Evolutionary conservation across 2,329 filamentous ascomycete species (phyloP).

Genomic region (Nigrospora osmanthi): DNA sequence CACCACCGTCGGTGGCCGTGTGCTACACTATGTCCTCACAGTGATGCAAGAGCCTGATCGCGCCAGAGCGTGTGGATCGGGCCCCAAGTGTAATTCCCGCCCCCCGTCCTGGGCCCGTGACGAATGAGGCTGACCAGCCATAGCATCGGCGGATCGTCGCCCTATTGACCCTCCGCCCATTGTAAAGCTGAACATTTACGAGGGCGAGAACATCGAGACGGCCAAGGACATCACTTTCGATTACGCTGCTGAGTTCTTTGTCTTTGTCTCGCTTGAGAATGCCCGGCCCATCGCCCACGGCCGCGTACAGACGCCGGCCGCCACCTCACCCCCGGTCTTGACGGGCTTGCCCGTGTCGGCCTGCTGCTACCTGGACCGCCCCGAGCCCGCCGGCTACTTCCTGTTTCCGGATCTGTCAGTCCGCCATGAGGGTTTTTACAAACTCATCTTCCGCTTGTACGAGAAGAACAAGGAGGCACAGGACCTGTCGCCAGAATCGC

Average conservation of each 20-base stretch:
- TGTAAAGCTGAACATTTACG: slow-evolving; percentile 80
- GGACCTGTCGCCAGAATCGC: slow-evolving; percentile 57
- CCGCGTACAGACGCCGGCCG: slow-evolving; percentile 59
- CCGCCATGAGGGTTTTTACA: slow-evolving; percentile 87
- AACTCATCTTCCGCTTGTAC: slow-evolving; percentile 86
- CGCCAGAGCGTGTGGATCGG: slow-evolving; percentile 89
- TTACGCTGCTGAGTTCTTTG: slow-evolving; percentile 96
- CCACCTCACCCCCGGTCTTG: slow-evolving; percentile 71
- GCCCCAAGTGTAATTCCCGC: slow-evolving; percentile 73
- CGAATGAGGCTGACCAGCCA: slow-evolving; percentile 3
- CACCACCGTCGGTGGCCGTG: slow-evolving; percentile 50
- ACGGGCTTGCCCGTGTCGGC: slow-evolving; percentile 93
- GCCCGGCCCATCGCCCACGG: slow-evolving; percentile 77
- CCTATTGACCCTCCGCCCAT: slow-evolving; percentile 93
- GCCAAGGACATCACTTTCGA: slow-evolving; percentile 73
- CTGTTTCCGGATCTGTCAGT: slow-evolving; percentile 96
- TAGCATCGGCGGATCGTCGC: slow-evolving; percentile 78
- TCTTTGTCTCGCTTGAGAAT: slow-evolving; percentile 85
- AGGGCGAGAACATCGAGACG: slow-evolving; percentile 55
- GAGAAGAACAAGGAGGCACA: slow-evolving; percentile 84
- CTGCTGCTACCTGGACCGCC: slow-evolving; percentile 91
- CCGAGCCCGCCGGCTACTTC: slow-evolving; percentile 77
- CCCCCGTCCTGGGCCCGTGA: slow-evolving; percentile 10
- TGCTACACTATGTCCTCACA: slow-evolving; percentile 71
- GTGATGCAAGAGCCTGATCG: slow-evolving; percentile 93